Base-by-base conservation (phyloP, 2,329 filamentous ascomycete species). In the Pseudocercospora crystallina region DNA sequence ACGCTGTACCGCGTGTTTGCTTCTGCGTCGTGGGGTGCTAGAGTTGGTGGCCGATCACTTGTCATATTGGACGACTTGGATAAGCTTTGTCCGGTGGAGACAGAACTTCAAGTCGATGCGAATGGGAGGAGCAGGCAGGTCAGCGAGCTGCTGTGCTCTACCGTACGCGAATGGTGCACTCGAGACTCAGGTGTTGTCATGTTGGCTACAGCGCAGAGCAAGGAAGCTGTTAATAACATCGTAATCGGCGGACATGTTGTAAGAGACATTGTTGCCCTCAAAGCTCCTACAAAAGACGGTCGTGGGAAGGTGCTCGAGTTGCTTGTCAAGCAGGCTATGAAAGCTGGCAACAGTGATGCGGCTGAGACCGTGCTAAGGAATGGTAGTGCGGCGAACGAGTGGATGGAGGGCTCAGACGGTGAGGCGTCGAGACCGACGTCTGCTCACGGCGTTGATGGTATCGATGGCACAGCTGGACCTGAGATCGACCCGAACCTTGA, bases 1-100 rank as follows among this genome's bases (percentile, higher is more conserved):
- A 94, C 84, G 0, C 73, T 99, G 5, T 85, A 82, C 43, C 82
- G 90, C 12, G 72, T 95, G 2, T 97, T 99, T 67, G 90, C 94
- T 77, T 81, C 83, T 14, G 94, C 94, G 2, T 86, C 88, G 36
- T 99, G 94, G 94, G 90, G 89, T 33, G 89, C 92, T 32, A 81
- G 92, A 53, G 79, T 94, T 0, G 91, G 90, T 15, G 94, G 94
- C 4, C 85, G 83, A 56, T 82, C 91, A 0, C 69, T 97, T 2
- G 88, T 99, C 14, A 83, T 99, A 42, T 76, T 99, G 1, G 94
- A 99, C 65, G 94, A 99, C 64, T 73, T 99, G 5, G 94, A 99
- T 70, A 90, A 89, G 64, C 77, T 99, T 1, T 97, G 92, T 65
- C 92, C 94, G 0, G 86, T 85, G 1, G 95, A 99, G 71, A 96